These are phyloP conservation scores for Beta macrorhiza DNA, from an alignment of 179 eudicot genomes.

Conservation along the genomic window DNA sequence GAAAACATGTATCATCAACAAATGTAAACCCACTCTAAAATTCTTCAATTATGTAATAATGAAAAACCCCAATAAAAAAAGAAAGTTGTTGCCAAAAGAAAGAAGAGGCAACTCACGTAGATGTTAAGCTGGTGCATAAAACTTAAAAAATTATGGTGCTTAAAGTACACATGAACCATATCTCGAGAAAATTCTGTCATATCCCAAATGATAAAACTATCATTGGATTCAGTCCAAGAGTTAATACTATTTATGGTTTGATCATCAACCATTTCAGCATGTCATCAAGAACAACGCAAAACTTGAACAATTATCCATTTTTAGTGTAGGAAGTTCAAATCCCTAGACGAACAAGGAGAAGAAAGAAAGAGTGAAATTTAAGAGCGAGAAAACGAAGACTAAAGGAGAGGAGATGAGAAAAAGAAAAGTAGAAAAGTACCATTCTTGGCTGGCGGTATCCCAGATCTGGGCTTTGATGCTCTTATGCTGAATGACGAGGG, in stretches of 20 bases:
- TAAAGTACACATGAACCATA: constrained; percentile 44
- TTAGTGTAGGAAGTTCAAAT: background rate
- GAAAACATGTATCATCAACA: too few relatives aligned
- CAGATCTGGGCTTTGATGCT: too few relatives aligned
- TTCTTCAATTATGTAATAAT: too few relatives aligned
- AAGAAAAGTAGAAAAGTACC: too few relatives aligned
- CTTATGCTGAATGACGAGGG: too few relatives aligned
- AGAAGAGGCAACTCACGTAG: constrained; percentile 36
- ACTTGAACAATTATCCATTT: constrained; percentile 38
- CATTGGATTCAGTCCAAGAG: constrained; percentile 42
- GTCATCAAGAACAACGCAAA: constrained; percentile 57
- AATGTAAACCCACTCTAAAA: too few relatives aligned
- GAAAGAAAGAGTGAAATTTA: too few relatives aligned
- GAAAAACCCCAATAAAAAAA: background rate
- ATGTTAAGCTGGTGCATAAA: constrained; percentile 55
- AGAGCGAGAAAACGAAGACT: too few relatives aligned
- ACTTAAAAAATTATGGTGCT: constrained; percentile 47
- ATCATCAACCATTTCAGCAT: constrained; percentile 73
- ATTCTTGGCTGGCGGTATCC: too few relatives aligned
- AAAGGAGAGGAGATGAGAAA: too few relatives aligned
- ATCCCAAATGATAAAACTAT: constrained; percentile 50
- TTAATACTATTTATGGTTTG: constrained; percentile 43
- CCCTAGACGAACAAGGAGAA: too few relatives aligned
- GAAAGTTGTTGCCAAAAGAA: background rate
- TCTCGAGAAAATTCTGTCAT: constrained; percentile 37